Base-by-base conservation (phyloP, 805 yeast genomes). In the Sungouiella thailandica region DNA sequence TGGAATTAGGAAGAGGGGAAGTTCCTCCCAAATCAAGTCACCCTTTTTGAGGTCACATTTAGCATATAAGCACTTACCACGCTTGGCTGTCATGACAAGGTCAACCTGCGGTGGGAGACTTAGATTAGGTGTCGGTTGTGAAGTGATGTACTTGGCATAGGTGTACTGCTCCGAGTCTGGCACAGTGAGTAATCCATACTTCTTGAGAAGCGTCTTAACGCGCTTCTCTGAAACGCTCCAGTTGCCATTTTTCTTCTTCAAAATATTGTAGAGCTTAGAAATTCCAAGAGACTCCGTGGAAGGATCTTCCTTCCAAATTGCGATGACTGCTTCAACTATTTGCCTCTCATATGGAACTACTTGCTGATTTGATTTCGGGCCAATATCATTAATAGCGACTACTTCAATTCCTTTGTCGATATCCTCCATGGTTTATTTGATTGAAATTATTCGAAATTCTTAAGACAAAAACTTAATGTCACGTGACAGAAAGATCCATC, bases 291-390 rank as follows among this genome's bases (percentile, higher is more conserved):
- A 60, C 49, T 82, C 88, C 17, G 78, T 70, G 2, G 68, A 57
- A 2, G 85, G 79, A 45, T 82, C 86, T 33, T 69, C 68, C 43
- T 75, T 77, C 90, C 93, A 83, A 7, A 81, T 54, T 5, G 65
- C 60, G 26, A 80, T 70, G n/a, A 82, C 76, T 23, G 70, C 72
- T 34, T 74, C 77, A 20, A 79, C 74, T 8, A 80, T 62, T 52
- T 78, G 76, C 27, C 81, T 60, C 31, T 72, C 76, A 34, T 70
- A 71, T 3, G 87, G 87, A n/a, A 61, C 60, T 4, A 61, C 31
- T 1, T 57, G 55, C n/a, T 46, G 52, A 3, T 41, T 39, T 8
- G 41, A 36, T 25, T 52, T 52, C 7, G 43, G 44, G 14, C 39
- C 34, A 7, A 46, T 41, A 34, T 65, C 71, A 36, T 65, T 65